A percentile compares a stretch with the other conserved stretches of the same genome.
These are phyloP conservation scores for Apophysomyces variabilis DNA, from an alignment of 371 early-diverging fungal species.

Conservation along the genomic window DNA sequence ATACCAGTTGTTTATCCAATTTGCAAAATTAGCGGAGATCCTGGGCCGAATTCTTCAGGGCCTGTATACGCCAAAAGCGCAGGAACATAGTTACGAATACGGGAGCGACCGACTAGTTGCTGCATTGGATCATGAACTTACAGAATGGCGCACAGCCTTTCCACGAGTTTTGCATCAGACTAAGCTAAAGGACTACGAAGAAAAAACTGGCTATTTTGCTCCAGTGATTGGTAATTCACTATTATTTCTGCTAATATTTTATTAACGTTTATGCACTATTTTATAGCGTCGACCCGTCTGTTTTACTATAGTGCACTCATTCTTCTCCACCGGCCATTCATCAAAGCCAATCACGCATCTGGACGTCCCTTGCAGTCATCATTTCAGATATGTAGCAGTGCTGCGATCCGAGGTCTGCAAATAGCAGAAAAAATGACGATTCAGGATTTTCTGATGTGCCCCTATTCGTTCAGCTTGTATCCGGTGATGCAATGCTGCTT, in stretches of 20 bases:
- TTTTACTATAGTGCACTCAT: slow-evolving; percentile 48
- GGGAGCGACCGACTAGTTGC: slow-evolving; percentile 49
- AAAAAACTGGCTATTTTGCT: slow-evolving; percentile 38
- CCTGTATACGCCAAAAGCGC: slow-evolving; percentile 49
- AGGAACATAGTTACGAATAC: slow-evolving; percentile 38
- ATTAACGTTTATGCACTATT: not conserved
- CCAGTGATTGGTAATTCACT: slow-evolving; percentile 45
- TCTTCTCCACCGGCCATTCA: slow-evolving; percentile 52
- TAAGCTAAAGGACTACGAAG: slow-evolving; percentile 41
- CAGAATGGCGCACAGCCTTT: slow-evolving; percentile 50
- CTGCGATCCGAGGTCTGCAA: slow-evolving; percentile 46
- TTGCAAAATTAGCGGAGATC: slow-evolving; percentile 49
- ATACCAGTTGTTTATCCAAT: slow-evolving; percentile 46
- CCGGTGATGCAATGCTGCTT: slow-evolving; percentile 50
- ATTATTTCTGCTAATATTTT: not conserved
- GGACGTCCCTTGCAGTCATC: slow-evolving; percentile 41
- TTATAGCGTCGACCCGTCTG: slow-evolving; percentile 38
- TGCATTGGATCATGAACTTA: slow-evolving; percentile 46
- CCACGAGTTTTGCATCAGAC: slow-evolving; percentile 38
- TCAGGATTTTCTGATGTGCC: slow-evolving; percentile 47
- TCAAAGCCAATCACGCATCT: slow-evolving; percentile 30
- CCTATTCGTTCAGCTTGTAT: slow-evolving; percentile 51
- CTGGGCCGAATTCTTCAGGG: slow-evolving; percentile 49
- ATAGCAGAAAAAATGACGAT: slow-evolving; percentile 41
- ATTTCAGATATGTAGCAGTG: slow-evolving; percentile 49